Conservation (phyloP, 306 rosid genomes). For the Trichosanthes truncata region DNA sequence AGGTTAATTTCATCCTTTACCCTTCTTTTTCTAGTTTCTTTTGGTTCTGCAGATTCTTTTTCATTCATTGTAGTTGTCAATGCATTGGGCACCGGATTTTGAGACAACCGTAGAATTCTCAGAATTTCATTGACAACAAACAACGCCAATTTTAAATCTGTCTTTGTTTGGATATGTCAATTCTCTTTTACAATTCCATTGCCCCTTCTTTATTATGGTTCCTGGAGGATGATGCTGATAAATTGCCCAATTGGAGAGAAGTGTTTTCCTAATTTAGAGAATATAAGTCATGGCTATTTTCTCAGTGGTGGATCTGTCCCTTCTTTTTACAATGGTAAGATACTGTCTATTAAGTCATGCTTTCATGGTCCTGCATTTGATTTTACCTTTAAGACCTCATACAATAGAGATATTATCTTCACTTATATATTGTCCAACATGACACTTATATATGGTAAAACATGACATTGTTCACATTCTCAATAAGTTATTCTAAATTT, state of each 20-base stretch:
- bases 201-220: not conserved
- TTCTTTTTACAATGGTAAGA: not conserved
- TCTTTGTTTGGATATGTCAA: not conserved
- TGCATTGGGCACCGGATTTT: not conserved
- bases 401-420: too few species aligned
- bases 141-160: not conserved
- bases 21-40: not conserved
- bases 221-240: not conserved
- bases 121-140: not conserved
- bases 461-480: too few species aligned
- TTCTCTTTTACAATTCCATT: not conserved
- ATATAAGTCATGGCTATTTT: too few species aligned
- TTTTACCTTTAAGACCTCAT: too few species aligned
- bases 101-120: too few species aligned
- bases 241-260: not conserved
- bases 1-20: constrained; percentile 22
- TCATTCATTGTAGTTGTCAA: not conserved
- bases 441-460: too few species aligned
- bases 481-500: too few species aligned
- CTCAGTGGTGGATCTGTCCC: too few species aligned
- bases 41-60: not conserved
- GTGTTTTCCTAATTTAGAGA: not conserved
- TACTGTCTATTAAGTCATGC: not conserved
- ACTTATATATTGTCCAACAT: too few species aligned
- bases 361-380: too few species aligned